These are phyloP conservation scores for Exophiala calicioides DNA, from an alignment of 2,329 filamentous ascomycete genomes.

Conservation along the genomic window DNA sequence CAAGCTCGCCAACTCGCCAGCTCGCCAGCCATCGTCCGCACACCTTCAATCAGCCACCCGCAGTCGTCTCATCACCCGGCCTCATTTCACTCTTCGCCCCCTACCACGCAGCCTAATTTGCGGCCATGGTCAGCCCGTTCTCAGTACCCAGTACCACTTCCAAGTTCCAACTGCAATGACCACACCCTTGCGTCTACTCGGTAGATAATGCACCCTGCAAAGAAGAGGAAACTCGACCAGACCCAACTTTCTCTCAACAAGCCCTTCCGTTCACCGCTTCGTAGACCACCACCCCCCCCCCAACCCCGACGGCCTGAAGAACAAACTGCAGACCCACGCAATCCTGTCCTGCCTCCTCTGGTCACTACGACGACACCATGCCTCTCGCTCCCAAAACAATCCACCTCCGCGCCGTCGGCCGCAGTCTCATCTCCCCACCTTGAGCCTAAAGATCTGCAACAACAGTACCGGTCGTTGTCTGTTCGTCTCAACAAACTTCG, in stretches of 20 bases:
- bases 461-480: constrained; percentile 38
- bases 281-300: constrained; percentile 9
- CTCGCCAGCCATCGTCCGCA: too few species aligned
- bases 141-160: too few species aligned
- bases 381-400: background rate
- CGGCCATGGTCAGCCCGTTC: too few species aligned
- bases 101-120: too few species aligned
- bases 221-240: constrained; percentile 64
- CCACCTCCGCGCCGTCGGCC: constrained; percentile 15
- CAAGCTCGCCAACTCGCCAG: too few species aligned
- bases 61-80: too few species aligned
- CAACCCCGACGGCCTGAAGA: constrained; percentile 6
- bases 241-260: constrained; percentile 62
- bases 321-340: background rate
- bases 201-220: constrained; percentile 45
- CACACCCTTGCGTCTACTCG: background rate
- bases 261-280: constrained; percentile 67
- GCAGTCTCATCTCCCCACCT: constrained; percentile 27
- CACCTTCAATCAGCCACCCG: too few species aligned
- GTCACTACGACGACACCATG: constrained; percentile 15
- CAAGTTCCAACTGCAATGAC: background rate
- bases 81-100: too few species aligned
- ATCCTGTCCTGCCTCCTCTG: constrained; percentile 6
- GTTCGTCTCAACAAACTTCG: constrained; percentile 35
- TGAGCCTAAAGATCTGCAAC: constrained; percentile 38